Evolutionary conservation across 2,329 filamentous ascomycete species (phyloP).

Genomic region (Thielaviopsis euricoi): DNA sequence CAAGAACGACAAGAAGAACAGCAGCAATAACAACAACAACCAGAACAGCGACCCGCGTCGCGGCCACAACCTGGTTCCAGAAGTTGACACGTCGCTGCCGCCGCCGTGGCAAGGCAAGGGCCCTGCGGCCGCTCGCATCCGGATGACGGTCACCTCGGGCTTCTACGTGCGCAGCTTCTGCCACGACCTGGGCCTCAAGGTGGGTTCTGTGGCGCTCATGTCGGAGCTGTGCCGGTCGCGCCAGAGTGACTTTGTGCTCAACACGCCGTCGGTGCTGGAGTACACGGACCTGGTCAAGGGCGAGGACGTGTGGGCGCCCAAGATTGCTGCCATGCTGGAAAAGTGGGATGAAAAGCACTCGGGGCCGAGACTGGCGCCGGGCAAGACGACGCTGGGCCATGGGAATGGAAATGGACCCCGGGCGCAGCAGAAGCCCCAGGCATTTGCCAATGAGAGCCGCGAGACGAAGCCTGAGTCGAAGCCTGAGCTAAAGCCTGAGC

Average conservation of each 20-base stretch:
- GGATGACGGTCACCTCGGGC: conserved; percentile 85
- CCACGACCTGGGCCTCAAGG: conserved; percentile 73
- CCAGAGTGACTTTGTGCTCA: conserved; percentile 66
- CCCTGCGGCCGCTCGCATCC: conserved; percentile 63
- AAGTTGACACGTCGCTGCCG: conserved; percentile 29
- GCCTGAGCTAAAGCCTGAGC: neutral
- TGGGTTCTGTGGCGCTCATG: conserved; percentile 76
- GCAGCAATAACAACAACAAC: neutral
- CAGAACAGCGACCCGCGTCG: conserved; percentile 17
- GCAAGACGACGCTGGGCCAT: neutral
- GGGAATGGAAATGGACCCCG: neutral
- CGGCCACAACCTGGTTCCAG: conserved; percentile 37
- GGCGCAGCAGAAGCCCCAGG: neutral
- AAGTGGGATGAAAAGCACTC: conserved; percentile 21
- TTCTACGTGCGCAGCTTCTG: conserved; percentile 94
- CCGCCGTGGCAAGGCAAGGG: conserved; percentile 43
- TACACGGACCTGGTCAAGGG: conserved; percentile 61
- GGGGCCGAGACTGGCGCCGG: conserved; percentile 4
- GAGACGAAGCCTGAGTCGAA: neutral
- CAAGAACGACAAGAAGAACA: neutral
- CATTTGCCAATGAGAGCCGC: neutral
- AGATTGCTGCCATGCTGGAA: conserved; percentile 37
- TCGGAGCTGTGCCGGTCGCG: conserved; percentile 62
- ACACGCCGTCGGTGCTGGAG: conserved; percentile 55
- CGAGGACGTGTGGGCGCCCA: conserved; percentile 67